These are phyloP conservation scores for Cyclotella choctawhatcheeana DNA, from an alignment of 108 stramenopile species.

Conservation along the genomic window DNA sequence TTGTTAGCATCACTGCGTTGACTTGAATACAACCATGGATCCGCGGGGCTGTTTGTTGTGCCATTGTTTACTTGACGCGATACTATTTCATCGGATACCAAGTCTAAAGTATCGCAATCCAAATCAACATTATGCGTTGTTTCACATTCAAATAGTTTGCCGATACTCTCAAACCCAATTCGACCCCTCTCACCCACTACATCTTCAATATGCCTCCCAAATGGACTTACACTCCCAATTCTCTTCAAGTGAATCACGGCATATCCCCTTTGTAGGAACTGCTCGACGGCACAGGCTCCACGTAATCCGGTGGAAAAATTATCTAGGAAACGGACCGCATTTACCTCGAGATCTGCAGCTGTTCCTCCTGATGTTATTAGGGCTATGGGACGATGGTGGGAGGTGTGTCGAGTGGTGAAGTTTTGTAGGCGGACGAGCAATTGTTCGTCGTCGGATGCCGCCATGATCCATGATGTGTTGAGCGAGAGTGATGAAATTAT, in stretches of 20 bases:
- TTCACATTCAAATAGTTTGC: constrained; percentile 64
- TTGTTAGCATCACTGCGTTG: neutral
- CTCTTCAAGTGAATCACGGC: constrained; percentile 91
- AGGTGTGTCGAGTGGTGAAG: constrained; percentile 66
- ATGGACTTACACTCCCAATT: constrained; percentile 77
- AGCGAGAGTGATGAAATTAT: too few species aligned
- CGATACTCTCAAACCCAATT: constrained; percentile 49
- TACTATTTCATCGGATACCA: constrained; percentile 51
- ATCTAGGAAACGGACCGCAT: constrained; percentile 91
- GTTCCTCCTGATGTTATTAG: constrained; percentile 92
- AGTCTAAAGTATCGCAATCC: constrained; percentile 20
- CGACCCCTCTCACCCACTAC: constrained; percentile 1
- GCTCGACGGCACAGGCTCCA: constrained; percentile 91
- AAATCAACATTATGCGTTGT: constrained; percentile 42
- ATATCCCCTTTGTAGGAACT: constrained; percentile 88
- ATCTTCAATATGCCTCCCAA: constrained; percentile 70
- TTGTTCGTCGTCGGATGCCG: constrained; percentile 12
- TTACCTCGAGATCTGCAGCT: constrained; percentile 82
- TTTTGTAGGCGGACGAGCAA: constrained; percentile 37
- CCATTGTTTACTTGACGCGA: neutral
- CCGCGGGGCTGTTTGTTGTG: constrained; percentile 1
- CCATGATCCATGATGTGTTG: too few species aligned
- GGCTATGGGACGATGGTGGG: constrained; percentile 83
- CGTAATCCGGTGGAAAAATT: constrained; percentile 95
- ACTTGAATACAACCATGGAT: constrained; percentile 44